Evolutionary conservation across 2,329 filamentous ascomycete species (phyloP), one percentile per base, ranked within the genome.

Genomic region (Neurospora sp.): DNA sequence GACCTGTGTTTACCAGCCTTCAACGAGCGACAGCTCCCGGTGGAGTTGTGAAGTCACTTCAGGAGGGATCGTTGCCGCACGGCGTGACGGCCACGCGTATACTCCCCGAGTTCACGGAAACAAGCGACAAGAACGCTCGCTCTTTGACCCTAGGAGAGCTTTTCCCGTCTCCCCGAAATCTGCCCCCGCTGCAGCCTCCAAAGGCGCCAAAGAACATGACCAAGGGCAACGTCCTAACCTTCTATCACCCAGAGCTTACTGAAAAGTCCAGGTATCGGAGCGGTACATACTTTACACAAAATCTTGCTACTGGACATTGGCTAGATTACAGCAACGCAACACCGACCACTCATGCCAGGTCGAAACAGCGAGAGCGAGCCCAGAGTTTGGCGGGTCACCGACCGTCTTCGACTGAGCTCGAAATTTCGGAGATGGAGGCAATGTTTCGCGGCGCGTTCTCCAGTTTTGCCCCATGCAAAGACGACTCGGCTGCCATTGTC

Each of bases 1-100:
- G 89, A 74, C 91, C 95, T 71, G 83, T 97, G 4, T 97, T 96
- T 78, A 97, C 95, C 4, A 97, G 94, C 79, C 83, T 97, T 67
- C 92, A 80, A 36, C 73, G 76, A 7, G 73, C 73, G 8, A 72
- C 74, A 23, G 71, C 75, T 38, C 69, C 73, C 0, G 74, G 76
- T 46, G 75, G 76, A 10, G 70, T 76, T 17, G 69, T 78, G 71
- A 80, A 79, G 67, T 82, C 85, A 11, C 80, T 93, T 10, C 85
- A 87, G 68, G 90, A 93, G 76, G 83, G 85, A 43, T 86, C 83
- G 23, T 82, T 97, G 36, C 94, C 94, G 0, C 90, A 88, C 70
- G 93, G 93, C 43, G 87, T 97, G 58, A 87, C 88, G 23, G 85
- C 88, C 6, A 91, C 90, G 2, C 89, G 89, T 72, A 84, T 93